These are phyloP conservation scores for Oenanthe javanica DNA, from an alignment of 140 eudicot species.

Conservation along the genomic window DNA sequence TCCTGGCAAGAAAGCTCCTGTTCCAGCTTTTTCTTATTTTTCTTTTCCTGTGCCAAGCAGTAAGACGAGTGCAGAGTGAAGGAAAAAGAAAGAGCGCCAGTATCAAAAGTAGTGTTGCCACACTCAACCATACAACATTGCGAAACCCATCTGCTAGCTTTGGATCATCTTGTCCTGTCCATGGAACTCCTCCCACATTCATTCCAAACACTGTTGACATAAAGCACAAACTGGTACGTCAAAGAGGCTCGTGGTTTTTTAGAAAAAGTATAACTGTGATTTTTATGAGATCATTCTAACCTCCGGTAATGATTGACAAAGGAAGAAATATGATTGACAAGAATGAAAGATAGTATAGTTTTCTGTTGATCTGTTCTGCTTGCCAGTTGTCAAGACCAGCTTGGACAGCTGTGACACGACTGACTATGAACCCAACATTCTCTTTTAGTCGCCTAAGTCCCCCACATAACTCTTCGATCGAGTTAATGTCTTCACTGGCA, in stretches of 20 bases:
- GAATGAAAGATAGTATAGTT: constrained; percentile 50
- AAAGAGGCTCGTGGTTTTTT: neutral
- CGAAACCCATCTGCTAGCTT: constrained; percentile 60
- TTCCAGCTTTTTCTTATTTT: constrained; percentile 45
- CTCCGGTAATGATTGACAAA: constrained; percentile 89
- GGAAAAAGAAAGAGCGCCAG: constrained; percentile 68
- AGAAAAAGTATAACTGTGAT: neutral
- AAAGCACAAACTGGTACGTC: neutral
- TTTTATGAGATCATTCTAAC: constrained; percentile 27
- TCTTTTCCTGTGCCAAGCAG: constrained; percentile 63
- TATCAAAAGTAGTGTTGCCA: constrained; percentile 41
- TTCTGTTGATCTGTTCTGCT: constrained; percentile 50
- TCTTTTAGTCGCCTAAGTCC: constrained; percentile 80
- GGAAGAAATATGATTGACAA: constrained; percentile 65
- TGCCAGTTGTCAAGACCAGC: constrained; percentile 71
- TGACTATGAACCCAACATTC: constrained; percentile 87
- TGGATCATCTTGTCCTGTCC: constrained; percentile 75
- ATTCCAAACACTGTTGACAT: constrained; percentile 77
- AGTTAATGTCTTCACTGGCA: constrained; percentile 16
- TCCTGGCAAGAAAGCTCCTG: constrained; percentile 40
- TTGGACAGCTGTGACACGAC: constrained; percentile 90
- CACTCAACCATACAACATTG: constrained; percentile 69
- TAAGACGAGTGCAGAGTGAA: constrained; percentile 37
- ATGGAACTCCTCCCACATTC: constrained; percentile 99
- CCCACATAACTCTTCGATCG: constrained; percentile 48